Evolutionary conservation across 2,329 filamentous ascomycete genomes (phyloP).

Genomic region (Penicillium aurantiogriseum): DNA sequence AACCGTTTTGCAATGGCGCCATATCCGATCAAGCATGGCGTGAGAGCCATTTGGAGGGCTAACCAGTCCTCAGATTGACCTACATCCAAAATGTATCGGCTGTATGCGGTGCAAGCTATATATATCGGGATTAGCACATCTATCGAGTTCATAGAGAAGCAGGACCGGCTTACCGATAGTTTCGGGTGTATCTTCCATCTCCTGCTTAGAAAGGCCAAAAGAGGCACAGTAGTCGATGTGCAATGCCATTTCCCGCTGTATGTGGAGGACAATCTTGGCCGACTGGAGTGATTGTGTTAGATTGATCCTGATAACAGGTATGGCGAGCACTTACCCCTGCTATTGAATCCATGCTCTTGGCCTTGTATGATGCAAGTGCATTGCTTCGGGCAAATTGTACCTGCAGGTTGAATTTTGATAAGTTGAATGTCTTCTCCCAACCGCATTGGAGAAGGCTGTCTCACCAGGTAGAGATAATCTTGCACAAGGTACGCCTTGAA

Average conservation of each 20-base stretch:
- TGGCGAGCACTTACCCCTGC: conserved; percentile 55
- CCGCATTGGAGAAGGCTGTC: conserved; percentile 19
- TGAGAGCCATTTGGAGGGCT: conserved; percentile 77
- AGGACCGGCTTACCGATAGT: conserved; percentile 59
- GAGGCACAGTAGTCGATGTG: conserved; percentile 79
- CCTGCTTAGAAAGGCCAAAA: conserved; percentile 71
- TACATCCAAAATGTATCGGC: conserved; percentile 81
- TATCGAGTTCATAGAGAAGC: background rate
- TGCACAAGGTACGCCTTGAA: conserved; percentile 91
- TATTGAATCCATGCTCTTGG: conserved; percentile 70
- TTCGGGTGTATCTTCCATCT: conserved; percentile 73
- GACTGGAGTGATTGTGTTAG: conserved; percentile 44
- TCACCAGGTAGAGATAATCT: conserved; percentile 84
- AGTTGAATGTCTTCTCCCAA: background rate
- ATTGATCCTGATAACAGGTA: background rate
- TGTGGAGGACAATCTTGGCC: conserved; percentile 70
- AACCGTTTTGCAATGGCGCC: conserved; percentile 73
- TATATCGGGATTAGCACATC: background rate
- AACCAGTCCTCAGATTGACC: conserved; percentile 86
- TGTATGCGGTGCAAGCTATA: conserved; percentile 75
- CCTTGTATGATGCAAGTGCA: conserved; percentile 81
- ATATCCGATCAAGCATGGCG: conserved; percentile 89
- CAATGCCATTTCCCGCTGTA: conserved; percentile 74
- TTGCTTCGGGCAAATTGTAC: conserved; percentile 86
- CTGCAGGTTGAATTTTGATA: conserved; percentile 41